These are phyloP conservation scores for Podospora pseudocomata DNA, from an alignment of 495 filamentous ascomycete genomes.

Conservation along the genomic window DNA sequence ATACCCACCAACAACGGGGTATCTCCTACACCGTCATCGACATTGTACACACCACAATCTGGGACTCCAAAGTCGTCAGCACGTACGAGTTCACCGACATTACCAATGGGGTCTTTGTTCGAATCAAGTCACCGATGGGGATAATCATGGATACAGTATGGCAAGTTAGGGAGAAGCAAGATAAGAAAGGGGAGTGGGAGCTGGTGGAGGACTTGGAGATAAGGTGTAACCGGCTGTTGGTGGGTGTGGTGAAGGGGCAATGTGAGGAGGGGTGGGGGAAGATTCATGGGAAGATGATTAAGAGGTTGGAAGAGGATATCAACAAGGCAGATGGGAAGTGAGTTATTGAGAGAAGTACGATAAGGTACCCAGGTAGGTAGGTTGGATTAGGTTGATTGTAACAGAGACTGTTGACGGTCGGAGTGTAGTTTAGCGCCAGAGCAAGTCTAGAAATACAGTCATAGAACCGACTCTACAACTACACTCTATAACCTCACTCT, in stretches of 20 bases:
- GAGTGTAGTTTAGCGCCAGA: not conserved
- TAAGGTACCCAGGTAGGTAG: too few relatives aligned
- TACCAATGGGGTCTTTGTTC: constrained; percentile 40
- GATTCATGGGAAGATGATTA: constrained; percentile 43
- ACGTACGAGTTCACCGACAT: constrained; percentile 44
- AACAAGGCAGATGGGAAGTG: not conserved
- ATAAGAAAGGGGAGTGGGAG: constrained; percentile 21
- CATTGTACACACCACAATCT: constrained; percentile 37
- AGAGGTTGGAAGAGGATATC: constrained; percentile 29
- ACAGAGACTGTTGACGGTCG: not conserved
- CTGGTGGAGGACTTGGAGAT: constrained; percentile 42
- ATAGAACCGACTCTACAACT: not conserved
- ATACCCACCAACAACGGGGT: not conserved
- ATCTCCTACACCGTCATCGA: constrained; percentile 33
- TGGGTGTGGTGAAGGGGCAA: constrained; percentile 41
- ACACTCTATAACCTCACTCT: not conserved
- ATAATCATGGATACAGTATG: constrained; percentile 47
- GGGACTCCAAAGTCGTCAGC: constrained; percentile 47
- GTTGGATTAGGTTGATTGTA: not conserved
- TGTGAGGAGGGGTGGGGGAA: constrained; percentile 41
- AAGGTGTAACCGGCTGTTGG: constrained; percentile 39
- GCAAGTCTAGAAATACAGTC: not conserved
- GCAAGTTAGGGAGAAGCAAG: constrained; percentile 31
- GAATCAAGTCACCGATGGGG: constrained; percentile 43
- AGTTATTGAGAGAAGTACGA: not conserved